Conservation (phyloP, 129 eudicot genomes). For the Arctium lappa region DNA sequence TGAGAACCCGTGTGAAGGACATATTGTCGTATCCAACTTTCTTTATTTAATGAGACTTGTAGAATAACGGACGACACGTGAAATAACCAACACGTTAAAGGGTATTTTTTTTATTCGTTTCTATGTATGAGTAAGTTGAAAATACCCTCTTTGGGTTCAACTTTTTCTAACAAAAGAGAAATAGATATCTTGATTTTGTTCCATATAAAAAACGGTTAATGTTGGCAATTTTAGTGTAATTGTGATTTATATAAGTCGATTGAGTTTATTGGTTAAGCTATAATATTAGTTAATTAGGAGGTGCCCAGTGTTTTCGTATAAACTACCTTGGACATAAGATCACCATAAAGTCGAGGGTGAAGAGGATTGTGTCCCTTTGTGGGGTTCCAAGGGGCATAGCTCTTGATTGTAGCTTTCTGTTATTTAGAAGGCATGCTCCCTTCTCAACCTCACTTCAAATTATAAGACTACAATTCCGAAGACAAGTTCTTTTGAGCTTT, state of each 20-base stretch:
- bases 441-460: background rate
- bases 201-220: background rate
- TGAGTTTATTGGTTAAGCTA: no score
- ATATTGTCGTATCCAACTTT: conserved; percentile 7
- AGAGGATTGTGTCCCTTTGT: no score
- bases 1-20: conserved; percentile 15
- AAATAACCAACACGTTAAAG: background rate
- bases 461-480: background rate
- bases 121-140: background rate
- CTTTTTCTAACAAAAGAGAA: background rate
- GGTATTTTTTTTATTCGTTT: background rate
- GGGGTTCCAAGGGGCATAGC: background rate
- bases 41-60: background rate
- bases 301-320: no score
- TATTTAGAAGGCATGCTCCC: background rate
- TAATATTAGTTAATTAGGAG: no score
- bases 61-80: background rate
- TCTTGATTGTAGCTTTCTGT: background rate
- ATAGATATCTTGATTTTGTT: background rate
- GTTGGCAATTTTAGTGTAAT: background rate
- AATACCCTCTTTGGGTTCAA: background rate
- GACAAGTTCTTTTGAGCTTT: background rate
- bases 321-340: no score
- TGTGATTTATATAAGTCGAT: no score
- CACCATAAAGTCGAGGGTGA: no score